Conservation (phyloP, 1,284 basidiomycete genomes). For the Rhodotorula sp. region DNA sequence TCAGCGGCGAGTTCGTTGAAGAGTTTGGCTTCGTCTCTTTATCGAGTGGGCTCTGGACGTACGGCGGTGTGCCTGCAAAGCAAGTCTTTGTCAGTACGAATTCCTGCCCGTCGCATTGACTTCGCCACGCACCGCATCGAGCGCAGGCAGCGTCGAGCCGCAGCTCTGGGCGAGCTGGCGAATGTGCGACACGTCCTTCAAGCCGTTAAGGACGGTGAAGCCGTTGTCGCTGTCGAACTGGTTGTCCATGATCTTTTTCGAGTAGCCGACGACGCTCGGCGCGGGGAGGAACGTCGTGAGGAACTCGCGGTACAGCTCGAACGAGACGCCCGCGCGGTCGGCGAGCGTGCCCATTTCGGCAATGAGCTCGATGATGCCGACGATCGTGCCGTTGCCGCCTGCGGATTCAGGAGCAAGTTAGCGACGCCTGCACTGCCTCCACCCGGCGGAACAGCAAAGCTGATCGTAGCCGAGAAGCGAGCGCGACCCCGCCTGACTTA, state of each 20-base stretch:
- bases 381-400: constrained; percentile 49
- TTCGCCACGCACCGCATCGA: constrained; percentile 59
- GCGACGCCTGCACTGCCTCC: too few relatives aligned
- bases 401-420: constrained; percentile 27
- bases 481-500: not conserved
- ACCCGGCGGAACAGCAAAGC: not conserved
- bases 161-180: constrained; percentile 58
- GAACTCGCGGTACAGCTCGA: constrained; percentile 61
- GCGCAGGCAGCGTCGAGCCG: constrained; percentile 75
- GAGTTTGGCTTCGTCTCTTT: not conserved
- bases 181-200: constrained; percentile 69
- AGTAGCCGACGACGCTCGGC: constrained; percentile 62
- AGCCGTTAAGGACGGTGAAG: constrained; percentile 85
- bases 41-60: not conserved
- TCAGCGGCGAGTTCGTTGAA: not conserved
- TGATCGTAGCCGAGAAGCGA: too few relatives aligned
- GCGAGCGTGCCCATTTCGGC: constrained; percentile 76
- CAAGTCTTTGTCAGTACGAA: not conserved
- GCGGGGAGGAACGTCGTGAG: constrained; percentile 56
- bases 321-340: constrained; percentile 77
- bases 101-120: not conserved
- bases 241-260: constrained; percentile 67
- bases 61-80: constrained; percentile 50
- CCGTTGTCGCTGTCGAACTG: constrained; percentile 74
- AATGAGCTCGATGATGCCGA: constrained; percentile 61